Conservation (phyloP, 1,284 basidiomycete genomes). For the Pterulicium gracile region DNA sequence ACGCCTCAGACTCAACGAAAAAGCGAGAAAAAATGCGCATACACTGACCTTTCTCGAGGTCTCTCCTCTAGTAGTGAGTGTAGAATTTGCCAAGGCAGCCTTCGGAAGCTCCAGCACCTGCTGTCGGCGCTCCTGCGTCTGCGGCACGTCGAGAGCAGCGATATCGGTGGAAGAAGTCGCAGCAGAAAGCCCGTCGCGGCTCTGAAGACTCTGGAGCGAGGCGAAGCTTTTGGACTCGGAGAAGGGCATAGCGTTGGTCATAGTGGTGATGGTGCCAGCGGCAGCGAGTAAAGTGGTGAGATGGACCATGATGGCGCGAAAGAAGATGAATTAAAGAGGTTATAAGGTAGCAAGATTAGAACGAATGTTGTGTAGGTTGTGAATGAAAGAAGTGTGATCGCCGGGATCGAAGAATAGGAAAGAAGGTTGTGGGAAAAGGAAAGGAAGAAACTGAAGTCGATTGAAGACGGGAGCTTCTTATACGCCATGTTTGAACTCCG, state of each 20-base stretch:
- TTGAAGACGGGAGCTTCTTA: conserved; percentile 12
- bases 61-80: background rate
- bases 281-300: conserved; percentile 32
- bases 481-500: conserved; percentile 11
- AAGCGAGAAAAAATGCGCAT: background rate
- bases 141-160: background rate
- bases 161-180: background rate
- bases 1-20: background rate
- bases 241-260: conserved; percentile 15
- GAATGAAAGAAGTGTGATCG: conserved; percentile 18
- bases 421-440: conserved; percentile 18
- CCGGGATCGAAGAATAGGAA: conserved; percentile 21
- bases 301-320: conserved; percentile 32
- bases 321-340: conserved; percentile 8
- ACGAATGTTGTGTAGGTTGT: conserved; percentile 8
- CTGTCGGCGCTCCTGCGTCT: background rate
- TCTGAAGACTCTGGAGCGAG: conserved; percentile 1
- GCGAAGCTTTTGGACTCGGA: background rate
- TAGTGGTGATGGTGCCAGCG: conserved; percentile 29
- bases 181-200: background rate
- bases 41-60: background rate
- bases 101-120: conserved; percentile 1
- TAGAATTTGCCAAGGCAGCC: background rate
- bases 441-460: conserved; percentile 13
- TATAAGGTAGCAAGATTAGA: conserved; percentile 10